Evolutionary conservation across 208 protist species (phyloP).

Genomic region (Crithidia expoeki): DNA sequence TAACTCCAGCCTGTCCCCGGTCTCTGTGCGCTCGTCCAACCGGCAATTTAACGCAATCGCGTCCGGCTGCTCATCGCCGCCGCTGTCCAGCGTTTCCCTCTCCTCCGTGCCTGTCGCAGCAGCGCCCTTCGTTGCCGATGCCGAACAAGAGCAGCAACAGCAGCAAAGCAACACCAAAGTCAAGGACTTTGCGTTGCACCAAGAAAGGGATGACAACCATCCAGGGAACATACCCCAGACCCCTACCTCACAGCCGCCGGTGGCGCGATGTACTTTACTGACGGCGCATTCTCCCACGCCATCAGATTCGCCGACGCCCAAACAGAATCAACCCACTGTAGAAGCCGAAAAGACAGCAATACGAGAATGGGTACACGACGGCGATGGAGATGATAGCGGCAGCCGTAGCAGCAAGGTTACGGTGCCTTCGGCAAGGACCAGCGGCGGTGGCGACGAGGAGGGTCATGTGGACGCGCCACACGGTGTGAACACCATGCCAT

Average conservation of each 20-base stretch:
- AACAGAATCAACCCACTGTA: too few species aligned
- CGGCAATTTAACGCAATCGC: constrained; percentile 12
- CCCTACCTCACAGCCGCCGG: background rate
- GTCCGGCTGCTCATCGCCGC: constrained; percentile 16
- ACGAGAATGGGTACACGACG: background rate
- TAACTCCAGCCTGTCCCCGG: constrained; percentile 12
- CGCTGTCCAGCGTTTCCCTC: background rate
- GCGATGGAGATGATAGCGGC: background rate
- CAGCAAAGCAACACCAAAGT: background rate
- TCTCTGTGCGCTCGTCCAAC: constrained; percentile 17
- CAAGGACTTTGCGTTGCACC: background rate
- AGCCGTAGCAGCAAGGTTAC: background rate
- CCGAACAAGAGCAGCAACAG: background rate
- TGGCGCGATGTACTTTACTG: constrained; percentile 11
- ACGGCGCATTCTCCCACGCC: constrained; percentile 3
- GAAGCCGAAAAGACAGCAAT: background rate
- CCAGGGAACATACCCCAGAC: background rate
- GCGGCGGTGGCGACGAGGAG: background rate
- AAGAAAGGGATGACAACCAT: background rate
- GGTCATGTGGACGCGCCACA: background rate
- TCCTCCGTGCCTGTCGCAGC: background rate
- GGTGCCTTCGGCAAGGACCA: background rate
- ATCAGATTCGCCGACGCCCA: background rate
- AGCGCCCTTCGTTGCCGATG: background rate
- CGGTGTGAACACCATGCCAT: background rate